Percentiles rank a stretch among this genome's conserved stretches.
These are phyloP conservation scores for Adiantum capillusveneris DNA, from an alignment of 75 land plant species.

Conservation along the genomic window DNA sequence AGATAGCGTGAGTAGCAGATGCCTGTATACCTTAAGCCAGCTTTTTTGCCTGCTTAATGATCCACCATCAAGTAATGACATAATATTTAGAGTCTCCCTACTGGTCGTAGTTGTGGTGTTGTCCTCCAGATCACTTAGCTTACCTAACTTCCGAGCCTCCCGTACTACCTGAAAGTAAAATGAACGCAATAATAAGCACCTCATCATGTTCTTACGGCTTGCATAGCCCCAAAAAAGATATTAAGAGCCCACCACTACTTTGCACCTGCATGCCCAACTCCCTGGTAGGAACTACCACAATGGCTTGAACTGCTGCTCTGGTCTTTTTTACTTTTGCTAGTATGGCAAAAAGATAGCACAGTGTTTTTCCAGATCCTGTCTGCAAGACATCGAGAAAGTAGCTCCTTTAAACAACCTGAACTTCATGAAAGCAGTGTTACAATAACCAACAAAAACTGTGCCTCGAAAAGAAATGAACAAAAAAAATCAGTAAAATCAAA, in stretches of 20 bases:
- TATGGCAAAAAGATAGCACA: conserved; percentile 53
- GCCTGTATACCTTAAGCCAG: conserved; percentile 87
- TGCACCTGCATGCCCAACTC: conserved; percentile 96
- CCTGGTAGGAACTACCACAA: conserved; percentile 89
- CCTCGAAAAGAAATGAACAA: too few relatives aligned
- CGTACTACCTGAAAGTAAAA: conserved; percentile 49
- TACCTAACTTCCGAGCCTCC: conserved; percentile 66
- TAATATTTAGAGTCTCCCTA: conserved; percentile 52
- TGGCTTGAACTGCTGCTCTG: conserved; percentile 79
- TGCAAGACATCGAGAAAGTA: too few relatives aligned
- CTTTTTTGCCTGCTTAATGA: conserved; percentile 71
- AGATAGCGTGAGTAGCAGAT: too few relatives aligned
- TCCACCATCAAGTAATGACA: conserved; percentile 94
- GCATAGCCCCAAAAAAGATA: too few relatives aligned
- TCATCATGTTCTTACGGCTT: too few relatives aligned
- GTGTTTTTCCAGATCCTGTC: conserved; percentile 96
- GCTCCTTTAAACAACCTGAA: too few relatives aligned
- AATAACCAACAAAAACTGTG: too few relatives aligned
- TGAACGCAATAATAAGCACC: not conserved
- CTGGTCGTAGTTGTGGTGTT: not conserved
- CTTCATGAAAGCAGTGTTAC: too few relatives aligned
- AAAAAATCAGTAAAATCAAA: too few relatives aligned
- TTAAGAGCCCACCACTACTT: not conserved
- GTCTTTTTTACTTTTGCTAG: conserved; percentile 7
- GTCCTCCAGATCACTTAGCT: not conserved